These are phyloP conservation scores for Pseudogymnoascus sp. DNA, from an alignment of 2,329 filamentous ascomycete species.

Conservation along the genomic window DNA sequence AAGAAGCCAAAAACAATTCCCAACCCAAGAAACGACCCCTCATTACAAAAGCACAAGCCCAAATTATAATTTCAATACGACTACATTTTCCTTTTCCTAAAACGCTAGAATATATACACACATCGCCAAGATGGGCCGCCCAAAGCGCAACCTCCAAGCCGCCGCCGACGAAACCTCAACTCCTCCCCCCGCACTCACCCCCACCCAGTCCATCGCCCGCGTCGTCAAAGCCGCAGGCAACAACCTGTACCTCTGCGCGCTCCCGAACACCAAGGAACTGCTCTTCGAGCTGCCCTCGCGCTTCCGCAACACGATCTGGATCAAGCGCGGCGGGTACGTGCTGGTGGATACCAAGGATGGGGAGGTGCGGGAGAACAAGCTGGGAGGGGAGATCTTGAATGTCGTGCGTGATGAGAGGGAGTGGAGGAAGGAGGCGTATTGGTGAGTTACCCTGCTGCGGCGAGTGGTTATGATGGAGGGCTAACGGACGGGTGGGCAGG, in stretches of 20 bases:
- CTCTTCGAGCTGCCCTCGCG: conserved; percentile 76
- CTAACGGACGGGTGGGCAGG: conserved; percentile 42
- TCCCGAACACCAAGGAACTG: conserved; percentile 59
- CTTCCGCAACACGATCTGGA: conserved; percentile 90
- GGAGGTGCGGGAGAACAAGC: conserved; percentile 65
- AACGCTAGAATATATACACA: not conserved
- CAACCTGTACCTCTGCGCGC: conserved; percentile 74
- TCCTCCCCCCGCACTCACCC: conserved; percentile 52
- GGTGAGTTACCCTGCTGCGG: conserved; percentile 45
- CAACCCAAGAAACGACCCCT: not conserved
- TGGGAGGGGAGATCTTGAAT: conserved; percentile 85
- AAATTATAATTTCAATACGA: not conserved
- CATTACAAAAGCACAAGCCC: not conserved
- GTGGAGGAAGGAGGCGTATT: conserved; percentile 86
- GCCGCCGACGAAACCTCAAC: conserved; percentile 66
- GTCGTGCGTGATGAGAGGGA: conserved; percentile 84
- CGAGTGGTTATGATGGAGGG: not conserved
- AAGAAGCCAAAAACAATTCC: not conserved
- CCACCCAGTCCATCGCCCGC: conserved; percentile 64
- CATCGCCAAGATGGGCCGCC: conserved; percentile 53
- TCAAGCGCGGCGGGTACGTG: conserved; percentile 83
- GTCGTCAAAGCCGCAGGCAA: conserved; percentile 81
- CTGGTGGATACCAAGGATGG: conserved; percentile 66
- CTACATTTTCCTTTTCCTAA: not conserved
- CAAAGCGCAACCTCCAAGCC: conserved; percentile 71